Percentiles rank a stretch among this genome's conserved stretches.
These are phyloP conservation scores for Fagopyrum homotropicum DNA, from an alignment of 148 eudicot genomes.

Conservation along the genomic window DNA sequence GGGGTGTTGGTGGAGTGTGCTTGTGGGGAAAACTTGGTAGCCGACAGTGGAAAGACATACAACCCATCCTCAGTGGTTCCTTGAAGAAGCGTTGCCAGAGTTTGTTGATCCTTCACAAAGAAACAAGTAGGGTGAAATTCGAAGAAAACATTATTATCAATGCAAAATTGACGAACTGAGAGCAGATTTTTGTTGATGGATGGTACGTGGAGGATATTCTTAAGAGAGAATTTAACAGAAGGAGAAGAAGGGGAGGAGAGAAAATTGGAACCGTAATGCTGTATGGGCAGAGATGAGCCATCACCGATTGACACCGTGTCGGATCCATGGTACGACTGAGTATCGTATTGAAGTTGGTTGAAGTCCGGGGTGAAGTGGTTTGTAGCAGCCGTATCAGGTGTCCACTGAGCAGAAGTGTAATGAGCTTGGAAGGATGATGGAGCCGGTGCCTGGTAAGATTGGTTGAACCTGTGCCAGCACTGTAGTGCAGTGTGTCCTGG, in stretches of 20 bases:
- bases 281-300: neutral
- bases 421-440: neutral
- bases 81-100: neutral
- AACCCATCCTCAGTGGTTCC: neutral
- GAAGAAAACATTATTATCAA: neutral
- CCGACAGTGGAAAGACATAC: too few species aligned
- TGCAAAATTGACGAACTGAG: neutral
- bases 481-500: neutral
- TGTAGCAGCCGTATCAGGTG: too few species aligned
- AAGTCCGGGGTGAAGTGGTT: neutral
- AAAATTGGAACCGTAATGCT: too few species aligned
- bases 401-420: too few species aligned
- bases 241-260: too few species aligned
- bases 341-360: neutral
- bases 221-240: too few species aligned
- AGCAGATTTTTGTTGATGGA: too few species aligned
- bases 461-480: too few species aligned
- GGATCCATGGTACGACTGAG: too few species aligned
- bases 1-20: neutral
- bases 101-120: neutral
- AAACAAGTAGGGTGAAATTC: neutral
- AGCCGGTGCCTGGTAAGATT: neutral
- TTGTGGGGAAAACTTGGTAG: too few species aligned
- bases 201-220: too few species aligned
- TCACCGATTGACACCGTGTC: neutral